Percentiles rank a stretch among this genome's conserved stretches.
These are phyloP conservation scores for Aspergillus sp. DNA, from an alignment of 2,329 filamentous ascomycete genomes.

Conservation along the genomic window DNA sequence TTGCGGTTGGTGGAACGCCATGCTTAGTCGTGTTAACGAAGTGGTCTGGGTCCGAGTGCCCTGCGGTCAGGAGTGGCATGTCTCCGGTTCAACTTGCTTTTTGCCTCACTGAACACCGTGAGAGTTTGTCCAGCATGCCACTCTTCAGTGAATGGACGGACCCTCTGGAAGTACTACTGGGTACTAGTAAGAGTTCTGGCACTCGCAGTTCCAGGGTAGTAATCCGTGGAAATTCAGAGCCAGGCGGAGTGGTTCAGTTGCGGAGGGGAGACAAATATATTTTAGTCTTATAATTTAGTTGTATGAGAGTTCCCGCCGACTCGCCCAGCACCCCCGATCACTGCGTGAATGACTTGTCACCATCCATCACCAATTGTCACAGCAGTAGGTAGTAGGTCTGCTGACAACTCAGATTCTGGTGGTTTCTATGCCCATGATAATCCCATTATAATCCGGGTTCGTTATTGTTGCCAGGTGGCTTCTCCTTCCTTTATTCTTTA, in stretches of 20 bases:
- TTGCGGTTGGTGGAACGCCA: slow-evolving; percentile 17
- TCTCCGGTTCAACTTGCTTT: background rate
- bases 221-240: too few species aligned
- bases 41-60: slow-evolving; percentile 17
- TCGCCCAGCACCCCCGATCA: background rate
- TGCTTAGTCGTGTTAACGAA: slow-evolving; percentile 14
- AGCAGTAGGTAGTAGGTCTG: background rate
- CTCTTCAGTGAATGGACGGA: background rate
- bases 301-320: too few species aligned
- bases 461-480: background rate
- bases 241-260: too few species aligned
- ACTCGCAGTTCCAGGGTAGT: too few species aligned
- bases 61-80: slow-evolving; percentile 18
- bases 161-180: too few species aligned
- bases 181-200: too few species aligned
- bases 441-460: background rate
- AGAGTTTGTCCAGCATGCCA: background rate
- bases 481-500: background rate
- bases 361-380: background rate
- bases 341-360: background rate
- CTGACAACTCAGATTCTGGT: slow-evolving; percentile 2
- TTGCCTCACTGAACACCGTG: background rate
- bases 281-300: too few species aligned
- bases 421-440: background rate
- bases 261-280: too few species aligned